Conservation (phyloP, 768 basidiomycete species). For the Clathrus columnatus region DNA sequence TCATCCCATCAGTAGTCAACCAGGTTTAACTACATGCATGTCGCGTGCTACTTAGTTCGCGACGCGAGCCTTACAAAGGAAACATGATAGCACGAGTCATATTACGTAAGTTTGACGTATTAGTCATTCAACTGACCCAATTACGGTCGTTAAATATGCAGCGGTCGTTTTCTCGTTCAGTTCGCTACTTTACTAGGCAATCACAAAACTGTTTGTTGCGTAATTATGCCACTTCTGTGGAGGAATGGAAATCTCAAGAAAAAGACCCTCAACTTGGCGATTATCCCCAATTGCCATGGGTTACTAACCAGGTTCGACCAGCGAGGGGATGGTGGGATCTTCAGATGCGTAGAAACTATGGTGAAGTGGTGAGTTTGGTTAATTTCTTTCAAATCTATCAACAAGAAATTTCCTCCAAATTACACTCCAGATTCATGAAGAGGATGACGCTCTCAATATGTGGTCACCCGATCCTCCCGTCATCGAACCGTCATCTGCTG, state of each 20-base stretch:
- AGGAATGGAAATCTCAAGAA: conserved; percentile 14
- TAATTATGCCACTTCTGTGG: conserved; percentile 21
- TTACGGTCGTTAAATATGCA: background rate
- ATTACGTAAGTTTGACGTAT: too few relatives aligned
- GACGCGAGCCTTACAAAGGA: too few relatives aligned
- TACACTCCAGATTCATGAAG: conserved; percentile 57
- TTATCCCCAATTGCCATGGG: conserved; percentile 63
- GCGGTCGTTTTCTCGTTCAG: background rate
- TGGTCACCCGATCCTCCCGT: conserved; percentile 74
- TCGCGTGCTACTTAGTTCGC: too few relatives aligned
- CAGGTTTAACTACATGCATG: too few relatives aligned
- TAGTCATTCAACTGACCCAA: background rate
- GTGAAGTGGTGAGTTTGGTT: conserved; percentile 52
- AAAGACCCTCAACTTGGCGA: conserved; percentile 61
- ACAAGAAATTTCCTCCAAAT: conserved; percentile 10
- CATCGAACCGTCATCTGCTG: conserved; percentile 48
- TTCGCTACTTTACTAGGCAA: background rate
- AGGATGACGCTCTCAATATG: conserved; percentile 76
- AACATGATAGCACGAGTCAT: too few relatives aligned
- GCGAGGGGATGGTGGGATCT: conserved; percentile 68
- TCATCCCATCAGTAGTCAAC: too few relatives aligned
- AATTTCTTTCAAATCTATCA: conserved; percentile 5
- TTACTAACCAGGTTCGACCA: conserved; percentile 55
- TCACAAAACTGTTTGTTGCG: background rate
- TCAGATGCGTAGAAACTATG: conserved; percentile 72